Percentiles rank a stretch among this genome's conserved stretches.
Evolutionary conservation across 441 rosid species (phyloP).

Genomic region (Pelargonium citronellum): DNA sequence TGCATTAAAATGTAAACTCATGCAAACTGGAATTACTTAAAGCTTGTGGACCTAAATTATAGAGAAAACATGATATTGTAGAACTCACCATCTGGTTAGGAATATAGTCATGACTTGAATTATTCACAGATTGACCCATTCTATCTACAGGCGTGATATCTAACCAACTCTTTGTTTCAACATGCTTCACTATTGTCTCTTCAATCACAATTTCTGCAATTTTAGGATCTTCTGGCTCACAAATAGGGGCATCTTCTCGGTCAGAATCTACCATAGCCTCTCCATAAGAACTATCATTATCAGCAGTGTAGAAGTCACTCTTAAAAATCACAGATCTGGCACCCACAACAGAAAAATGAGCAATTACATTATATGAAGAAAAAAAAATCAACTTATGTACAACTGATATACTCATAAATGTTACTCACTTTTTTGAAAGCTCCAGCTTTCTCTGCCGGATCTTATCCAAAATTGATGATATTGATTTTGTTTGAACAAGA

Average conservation of each 20-base stretch:
- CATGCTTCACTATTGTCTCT: constrained; percentile 21
- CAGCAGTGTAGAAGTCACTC: constrained; percentile 21
- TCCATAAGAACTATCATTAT: constrained; percentile 4
- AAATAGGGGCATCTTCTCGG: constrained; percentile 13
- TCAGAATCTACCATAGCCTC: constrained; percentile 31
- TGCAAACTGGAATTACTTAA: background rate
- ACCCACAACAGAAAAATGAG: background rate
- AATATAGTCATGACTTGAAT: constrained; percentile 19
- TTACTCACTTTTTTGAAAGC: constrained; percentile 59
- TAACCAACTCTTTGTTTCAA: constrained; percentile 19
- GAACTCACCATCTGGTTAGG: constrained; percentile 27
- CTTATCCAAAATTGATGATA: constrained; percentile 80
- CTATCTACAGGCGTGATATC: constrained; percentile 21
- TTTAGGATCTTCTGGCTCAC: constrained; percentile 21
- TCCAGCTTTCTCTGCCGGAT: constrained; percentile 74
- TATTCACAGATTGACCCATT: constrained; percentile 25
- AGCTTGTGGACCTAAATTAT: background rate
- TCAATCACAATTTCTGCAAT: constrained; percentile 23
- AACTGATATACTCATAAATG: background rate
- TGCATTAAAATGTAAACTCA: background rate
- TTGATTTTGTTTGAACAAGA: constrained; percentile 51
- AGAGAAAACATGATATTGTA: background rate
- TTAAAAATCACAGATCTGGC: constrained; percentile 29
- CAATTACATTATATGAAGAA: background rate
- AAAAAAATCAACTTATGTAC: background rate